Percentiles rank a stretch among this genome's conserved stretches.
phyloP scores from a whole-genome alignment of 352 stramenopile genomes.

The Aphanomyces cochlioides region DNA sequence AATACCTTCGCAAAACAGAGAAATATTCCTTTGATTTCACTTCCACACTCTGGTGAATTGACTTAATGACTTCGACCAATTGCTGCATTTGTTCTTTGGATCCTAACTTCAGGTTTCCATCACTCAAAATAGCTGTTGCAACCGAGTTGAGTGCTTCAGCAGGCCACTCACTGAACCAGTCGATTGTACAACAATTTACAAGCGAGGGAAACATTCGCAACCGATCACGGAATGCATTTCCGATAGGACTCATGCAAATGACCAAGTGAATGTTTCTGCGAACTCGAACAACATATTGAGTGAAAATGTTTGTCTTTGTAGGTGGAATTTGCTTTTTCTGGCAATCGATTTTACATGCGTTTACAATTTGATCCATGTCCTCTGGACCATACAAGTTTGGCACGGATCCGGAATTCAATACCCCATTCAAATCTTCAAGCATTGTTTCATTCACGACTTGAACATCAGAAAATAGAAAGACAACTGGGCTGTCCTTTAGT shows the following conservation, averaged over 20 bases:
- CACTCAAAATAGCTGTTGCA: slow-evolving; percentile 77
- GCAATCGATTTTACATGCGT: slow-evolving; percentile 87
- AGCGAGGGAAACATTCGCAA: slow-evolving; percentile 86
- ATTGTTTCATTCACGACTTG: slow-evolving; percentile 95
- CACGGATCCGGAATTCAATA: slow-evolving; percentile 94
- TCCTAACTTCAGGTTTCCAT: slow-evolving; percentile 63
- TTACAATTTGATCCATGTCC: slow-evolving; percentile 91
- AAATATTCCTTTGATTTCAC: slow-evolving; percentile 82
- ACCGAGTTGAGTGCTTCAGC: slow-evolving; percentile 81
- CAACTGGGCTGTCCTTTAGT: slow-evolving; percentile 86
- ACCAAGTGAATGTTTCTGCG: slow-evolving; percentile 89
- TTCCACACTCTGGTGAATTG: slow-evolving; percentile 89
- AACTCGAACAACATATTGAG: slow-evolving; percentile 91
- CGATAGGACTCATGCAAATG: slow-evolving; percentile 84
- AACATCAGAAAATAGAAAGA: slow-evolving; percentile 93
- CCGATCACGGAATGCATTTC: slow-evolving; percentile 71
- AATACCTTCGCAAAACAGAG: slow-evolving; percentile 78
- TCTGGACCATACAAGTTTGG: slow-evolving; percentile 91
- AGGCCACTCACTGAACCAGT: slow-evolving; percentile 88
- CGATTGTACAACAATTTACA: slow-evolving; percentile 84
- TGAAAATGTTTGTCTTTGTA: slow-evolving; percentile 94
- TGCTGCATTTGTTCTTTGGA: slow-evolving; percentile 41
- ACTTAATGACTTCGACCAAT: slow-evolving; percentile 82
- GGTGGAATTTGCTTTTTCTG: slow-evolving; percentile 86
- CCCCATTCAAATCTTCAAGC: slow-evolving; percentile 93